Evolutionary conservation across 1,284 basidiomycete genomes (phyloP).

Genomic region (Filobasidium uniguttulatum): DNA sequence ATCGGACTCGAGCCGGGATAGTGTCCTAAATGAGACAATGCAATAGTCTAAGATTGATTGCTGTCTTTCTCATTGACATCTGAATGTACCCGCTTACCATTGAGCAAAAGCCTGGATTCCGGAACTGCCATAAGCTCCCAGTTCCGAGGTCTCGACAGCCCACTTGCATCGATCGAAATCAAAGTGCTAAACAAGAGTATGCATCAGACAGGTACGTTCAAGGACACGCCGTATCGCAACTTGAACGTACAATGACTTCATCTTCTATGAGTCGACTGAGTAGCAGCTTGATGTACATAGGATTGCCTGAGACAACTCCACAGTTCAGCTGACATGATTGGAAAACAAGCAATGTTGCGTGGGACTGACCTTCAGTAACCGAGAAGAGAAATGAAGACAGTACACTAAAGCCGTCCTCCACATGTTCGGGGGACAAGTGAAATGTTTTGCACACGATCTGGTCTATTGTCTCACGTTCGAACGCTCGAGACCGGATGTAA

Average conservation of each 20-base stretch:
- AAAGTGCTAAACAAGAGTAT: constrained; percentile 4
- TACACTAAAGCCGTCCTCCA: background rate
- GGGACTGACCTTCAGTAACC: constrained; percentile 4
- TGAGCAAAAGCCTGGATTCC: constrained; percentile 10
- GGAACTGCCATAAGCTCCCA: constrained; percentile 6
- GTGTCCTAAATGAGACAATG: constrained; percentile 17
- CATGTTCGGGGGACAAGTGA: background rate
- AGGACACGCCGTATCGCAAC: background rate
- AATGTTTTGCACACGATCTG: background rate
- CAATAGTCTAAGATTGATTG: constrained; percentile 18
- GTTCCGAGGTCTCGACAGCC: constrained; percentile 9
- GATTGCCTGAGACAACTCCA: constrained; percentile 4
- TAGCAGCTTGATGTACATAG: constrained; percentile 9
- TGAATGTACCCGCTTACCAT: constrained; percentile 4
- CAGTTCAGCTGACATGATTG: background rate
- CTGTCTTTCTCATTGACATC: constrained; percentile 18
- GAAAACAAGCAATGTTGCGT: background rate
- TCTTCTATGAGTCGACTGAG: constrained; percentile 5
- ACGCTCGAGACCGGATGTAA: background rate
- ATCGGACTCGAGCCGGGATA: background rate
- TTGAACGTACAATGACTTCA: constrained; percentile 4
- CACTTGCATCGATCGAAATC: constrained; percentile 9
- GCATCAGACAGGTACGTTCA: background rate
- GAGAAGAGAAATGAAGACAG: constrained; percentile 1
- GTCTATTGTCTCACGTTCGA: constrained; percentile 2